phyloP scores from a whole-genome alignment of 257 asterid genomes.

The Solanum habrochaites region DNA sequence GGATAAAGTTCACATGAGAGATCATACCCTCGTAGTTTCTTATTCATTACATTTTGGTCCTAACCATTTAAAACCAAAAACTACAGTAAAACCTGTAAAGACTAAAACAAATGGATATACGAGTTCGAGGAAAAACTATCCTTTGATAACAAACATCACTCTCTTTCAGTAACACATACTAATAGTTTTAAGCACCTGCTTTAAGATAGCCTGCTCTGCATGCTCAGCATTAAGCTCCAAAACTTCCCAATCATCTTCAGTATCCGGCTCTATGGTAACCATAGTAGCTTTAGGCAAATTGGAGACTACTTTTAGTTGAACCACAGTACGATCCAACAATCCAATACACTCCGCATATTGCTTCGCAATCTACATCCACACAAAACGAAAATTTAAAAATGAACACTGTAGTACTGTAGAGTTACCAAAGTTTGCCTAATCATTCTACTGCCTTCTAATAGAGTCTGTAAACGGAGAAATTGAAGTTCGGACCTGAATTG shows the following conservation, averaged over 20 bases:
- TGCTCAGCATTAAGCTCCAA: slow-evolving; percentile 93
- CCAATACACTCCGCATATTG: slow-evolving; percentile 89
- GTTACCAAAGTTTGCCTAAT: neutral
- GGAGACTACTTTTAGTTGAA: slow-evolving; percentile 51
- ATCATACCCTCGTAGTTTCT: neutral
- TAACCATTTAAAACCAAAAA: neutral
- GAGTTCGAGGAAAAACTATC: neutral
- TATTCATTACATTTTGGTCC: neutral
- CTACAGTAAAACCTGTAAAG: neutral
- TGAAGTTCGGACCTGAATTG: slow-evolving; percentile 56
- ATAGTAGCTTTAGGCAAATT: slow-evolving; percentile 69
- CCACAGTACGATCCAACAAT: slow-evolving; percentile 51
- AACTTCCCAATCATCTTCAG: slow-evolving; percentile 99
- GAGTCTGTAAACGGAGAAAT: neutral
- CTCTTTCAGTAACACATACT: neutral
- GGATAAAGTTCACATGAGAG: neutral
- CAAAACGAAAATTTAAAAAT: neutral
- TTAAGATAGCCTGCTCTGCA: slow-evolving; percentile 69
- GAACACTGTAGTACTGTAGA: neutral
- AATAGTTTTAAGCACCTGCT: slow-evolving; percentile 49
- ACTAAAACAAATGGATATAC: neutral
- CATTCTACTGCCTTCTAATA: neutral
- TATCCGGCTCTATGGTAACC: slow-evolving; percentile 81
- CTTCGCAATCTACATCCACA: slow-evolving; percentile 52
- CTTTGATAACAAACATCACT: neutral